phyloP scores from a whole-genome alignment of 176 grass and related monocot species.

The Bothriochloa decipiens region DNA sequence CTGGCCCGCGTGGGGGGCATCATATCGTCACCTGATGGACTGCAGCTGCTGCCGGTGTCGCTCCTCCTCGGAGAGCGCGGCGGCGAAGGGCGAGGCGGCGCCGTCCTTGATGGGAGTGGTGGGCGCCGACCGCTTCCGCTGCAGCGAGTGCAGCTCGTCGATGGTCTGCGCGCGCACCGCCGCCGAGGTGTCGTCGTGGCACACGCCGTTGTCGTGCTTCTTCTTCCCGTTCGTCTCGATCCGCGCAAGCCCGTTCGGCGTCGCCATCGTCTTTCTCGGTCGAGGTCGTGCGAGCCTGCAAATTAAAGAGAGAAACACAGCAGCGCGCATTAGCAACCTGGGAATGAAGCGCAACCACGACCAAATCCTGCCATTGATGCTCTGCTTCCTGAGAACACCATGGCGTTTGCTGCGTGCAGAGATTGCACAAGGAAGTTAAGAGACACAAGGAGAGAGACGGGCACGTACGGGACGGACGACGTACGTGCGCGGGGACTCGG shows the following conservation, averaged over 20 bases:
- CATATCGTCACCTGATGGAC: slow-evolving; percentile 73
- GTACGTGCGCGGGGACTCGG: neutral
- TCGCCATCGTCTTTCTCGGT: slow-evolving; percentile 27
- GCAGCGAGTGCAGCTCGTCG: slow-evolving; percentile 95
- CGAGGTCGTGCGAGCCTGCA: neutral
- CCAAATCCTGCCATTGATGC: slow-evolving; percentile 8
- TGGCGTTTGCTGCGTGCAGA: neutral
- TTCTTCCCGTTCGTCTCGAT: slow-evolving; percentile 72
- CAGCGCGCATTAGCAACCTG: slow-evolving; percentile 26
- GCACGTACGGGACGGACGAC: slow-evolving; percentile 36
- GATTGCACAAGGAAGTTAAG: neutral
- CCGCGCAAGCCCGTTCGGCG: slow-evolving; percentile 62
- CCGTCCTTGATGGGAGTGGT: slow-evolving; percentile 75
- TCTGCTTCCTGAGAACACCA: neutral
- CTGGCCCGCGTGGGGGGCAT: neutral
- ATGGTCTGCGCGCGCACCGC: slow-evolving; percentile 92
- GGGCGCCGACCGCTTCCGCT: slow-evolving; percentile 74
- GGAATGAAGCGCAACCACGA: too few relatives aligned
- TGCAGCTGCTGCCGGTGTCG: slow-evolving; percentile 71
- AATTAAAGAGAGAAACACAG: neutral
- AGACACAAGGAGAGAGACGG: neutral
- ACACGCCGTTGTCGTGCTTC: slow-evolving; percentile 75
- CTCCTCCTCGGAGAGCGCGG: slow-evolving; percentile 64
- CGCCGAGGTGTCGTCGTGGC: slow-evolving; percentile 89
- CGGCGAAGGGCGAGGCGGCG: slow-evolving; percentile 48